Evolutionary conservation across 1,284 basidiomycete genomes (phyloP).

Genomic region (Ceratobasidium sp.): DNA sequence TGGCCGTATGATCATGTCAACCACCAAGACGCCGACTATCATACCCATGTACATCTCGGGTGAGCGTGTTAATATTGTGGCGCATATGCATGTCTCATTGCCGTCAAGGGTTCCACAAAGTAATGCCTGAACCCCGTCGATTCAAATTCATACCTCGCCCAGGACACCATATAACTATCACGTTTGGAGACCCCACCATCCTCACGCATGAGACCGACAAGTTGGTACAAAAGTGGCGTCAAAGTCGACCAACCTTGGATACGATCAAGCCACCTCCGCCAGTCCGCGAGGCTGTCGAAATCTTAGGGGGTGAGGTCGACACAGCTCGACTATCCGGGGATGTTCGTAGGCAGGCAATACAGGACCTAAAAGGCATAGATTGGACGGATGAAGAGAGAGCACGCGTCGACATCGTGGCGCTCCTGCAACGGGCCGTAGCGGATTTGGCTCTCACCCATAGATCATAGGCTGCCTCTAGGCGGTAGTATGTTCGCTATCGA

Average conservation of each 20-base stretch:
- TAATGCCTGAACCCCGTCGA: conserved; percentile 87
- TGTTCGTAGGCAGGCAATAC: conserved; percentile 37
- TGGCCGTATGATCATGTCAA: conserved; percentile 87
- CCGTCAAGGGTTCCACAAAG: conserved; percentile 79
- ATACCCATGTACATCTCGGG: conserved; percentile 95
- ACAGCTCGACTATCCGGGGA: conserved; percentile 41
- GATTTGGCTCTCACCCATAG: conserved; percentile 20
- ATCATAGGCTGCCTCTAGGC: conserved; percentile 10
- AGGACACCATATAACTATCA: conserved; percentile 71
- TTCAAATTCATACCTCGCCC: conserved; percentile 78
- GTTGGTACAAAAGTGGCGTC: conserved; percentile 49
- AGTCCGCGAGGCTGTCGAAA: conserved; percentile 15
- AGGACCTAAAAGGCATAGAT: conserved; percentile 51
- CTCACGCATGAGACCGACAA: conserved; percentile 61
- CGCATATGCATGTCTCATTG: conserved; percentile 5
- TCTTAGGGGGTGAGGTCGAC: conserved; percentile 25
- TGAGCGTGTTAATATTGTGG: conserved; percentile 53
- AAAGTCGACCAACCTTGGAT: conserved; percentile 13
- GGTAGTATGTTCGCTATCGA: not conserved
- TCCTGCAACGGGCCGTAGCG: conserved; percentile 32
- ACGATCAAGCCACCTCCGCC: not conserved
- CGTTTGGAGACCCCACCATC: conserved; percentile 76
- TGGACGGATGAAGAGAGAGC: conserved; percentile 51
- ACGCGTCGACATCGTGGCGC: conserved; percentile 42
- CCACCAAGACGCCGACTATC: conserved; percentile 77